Base-by-base conservation (phyloP, 176 grass and related monocot genomes). In the Carex littledalei region DNA sequence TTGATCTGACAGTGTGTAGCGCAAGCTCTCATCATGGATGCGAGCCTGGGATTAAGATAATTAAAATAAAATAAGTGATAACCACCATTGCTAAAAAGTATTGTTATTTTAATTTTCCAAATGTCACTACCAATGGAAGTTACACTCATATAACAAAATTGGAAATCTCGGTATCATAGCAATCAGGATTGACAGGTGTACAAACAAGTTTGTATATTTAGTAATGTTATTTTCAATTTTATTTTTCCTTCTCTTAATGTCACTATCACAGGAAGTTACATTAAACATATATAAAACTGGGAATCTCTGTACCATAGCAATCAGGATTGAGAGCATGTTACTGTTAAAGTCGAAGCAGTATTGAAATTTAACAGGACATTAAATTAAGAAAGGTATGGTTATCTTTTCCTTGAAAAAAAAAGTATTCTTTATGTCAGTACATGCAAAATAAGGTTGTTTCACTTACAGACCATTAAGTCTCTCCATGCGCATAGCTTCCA, bases 401-500 rank as follows among this genome's bases (percentile, higher is more conserved):
- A 61, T 73, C 55, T 63, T 81, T 81, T 45, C 45, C 31, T 63
- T 63, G n/a, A 63, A 64, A 55, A 43, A 22, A 21, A 43, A 63
- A 6, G 14, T 16, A 29, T 55, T 52, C 2, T 6, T 64, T 49
- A 63, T 56, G 50, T 63, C 29, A 64, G n/a, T 49, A 15, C 7
- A 50, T 58, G 57, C 24, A 75, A 63, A 67, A 49, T 86, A 77
- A 49, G 78, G 24, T 52, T 52, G 82, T 61, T 50, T 78, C 70
- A 73, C 79, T 81, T 81, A 84, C 92, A 93, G 18, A 98, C 95
- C 93, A 98, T 98, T 94, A 98, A 89, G 55, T 98, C 95, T 80
- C 95, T 94, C 95, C 95, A 98, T 61, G 89, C 85, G 71, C 95
- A 98, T 34, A 98, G 22, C 89, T 94, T 98, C 93, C 95, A 93